A percentile compares a stretch with the other conserved stretches of the same genome.
These are phyloP conservation scores for Didymella keratinophila DNA, from an alignment of 2,329 filamentous ascomycete species.

Conservation along the genomic window DNA sequence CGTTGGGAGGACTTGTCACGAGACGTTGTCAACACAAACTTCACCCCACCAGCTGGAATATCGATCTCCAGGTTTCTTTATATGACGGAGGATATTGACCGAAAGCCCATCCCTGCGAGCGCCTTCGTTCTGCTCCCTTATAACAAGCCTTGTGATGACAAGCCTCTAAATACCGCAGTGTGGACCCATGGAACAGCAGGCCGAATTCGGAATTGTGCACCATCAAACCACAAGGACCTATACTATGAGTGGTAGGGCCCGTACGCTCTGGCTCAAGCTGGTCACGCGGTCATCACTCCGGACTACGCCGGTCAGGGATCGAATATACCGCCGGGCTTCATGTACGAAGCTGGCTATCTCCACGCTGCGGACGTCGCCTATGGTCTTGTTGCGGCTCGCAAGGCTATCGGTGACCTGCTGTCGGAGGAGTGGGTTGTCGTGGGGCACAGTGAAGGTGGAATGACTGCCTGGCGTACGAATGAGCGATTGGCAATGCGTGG, in stretches of 20 bases:
- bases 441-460: conserved; percentile 35
- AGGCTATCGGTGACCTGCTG: conserved; percentile 26
- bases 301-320: conserved; percentile 32
- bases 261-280: conserved; percentile 26
- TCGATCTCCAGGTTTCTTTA: conserved; percentile 32
- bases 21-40: conserved; percentile 26
- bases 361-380: conserved; percentile 33
- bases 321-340: conserved; percentile 32
- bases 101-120: conserved; percentile 31
- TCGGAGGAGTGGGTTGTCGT: conserved; percentile 32
- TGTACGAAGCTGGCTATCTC: conserved; percentile 33
- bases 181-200: conserved; percentile 34
- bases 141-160: conserved; percentile 20
- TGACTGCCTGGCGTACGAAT: conserved; percentile 35
- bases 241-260: conserved; percentile 35
- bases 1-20: conserved; percentile 29
- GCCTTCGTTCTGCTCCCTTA: conserved; percentile 33
- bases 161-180: conserved; percentile 27
- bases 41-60: conserved; percentile 26
- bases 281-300: conserved; percentile 33
- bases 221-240: conserved; percentile 31
- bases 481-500: conserved; percentile 32
- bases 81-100: conserved; percentile 34
- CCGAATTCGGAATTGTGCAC: conserved; percentile 27
- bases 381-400: conserved; percentile 29